Base-by-base conservation (phyloP, 2,329 filamentous ascomycete species). In the Hysterium pulicare region DNA sequence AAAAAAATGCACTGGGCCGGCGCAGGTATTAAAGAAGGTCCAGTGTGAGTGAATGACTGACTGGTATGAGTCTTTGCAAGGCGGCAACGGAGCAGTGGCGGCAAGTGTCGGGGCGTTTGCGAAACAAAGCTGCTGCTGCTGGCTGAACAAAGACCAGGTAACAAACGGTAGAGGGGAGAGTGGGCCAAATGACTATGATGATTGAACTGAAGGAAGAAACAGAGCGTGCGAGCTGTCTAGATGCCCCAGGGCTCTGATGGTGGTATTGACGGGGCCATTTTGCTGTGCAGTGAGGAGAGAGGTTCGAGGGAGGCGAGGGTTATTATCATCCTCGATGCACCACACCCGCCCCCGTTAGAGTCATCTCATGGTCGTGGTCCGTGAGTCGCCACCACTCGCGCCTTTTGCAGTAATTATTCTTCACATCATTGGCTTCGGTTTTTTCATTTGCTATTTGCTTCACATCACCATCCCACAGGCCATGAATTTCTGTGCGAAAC, bases 191-290 rank as follows among this genome's bases (percentile, higher is more conserved):
- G 55, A 51, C 57, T 55, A 55, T 57, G 55, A 54, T 53, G 51
- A 53, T 58, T 48, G 55, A 55, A 30, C 22, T 32, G 20, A 24
- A 31, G 38, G 45, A 55, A 51, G 53, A 49, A 50, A 53, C 51
- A 50, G 48, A 53, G 33, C 40, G 43, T 45, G 39, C 32, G 36
- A 47, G 44, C 28, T 46, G 46, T 45, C 47, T 41, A 45, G 44
- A 49, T 54, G 59, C 57, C 57, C 49, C 47, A 52, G 55, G 55
- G 55, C 58, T 57, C 54, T 54, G 48, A 50, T 41, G 48, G 48
- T 44, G 59, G 50, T 53, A 57, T 63, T 47, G 58, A 59, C 51
- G 57, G 54, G 51, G 59, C 52, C 61, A 64, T 64, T 52, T 52
- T 64, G 58, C 51, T 55, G 48, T 32, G 38, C 33, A 32, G 31